A percentile compares a stretch with the other conserved stretches of the same genome.
phyloP scores from a whole-genome alignment of 1,284 basidiomycete species.

The Fomitopsis palustris region DNA sequence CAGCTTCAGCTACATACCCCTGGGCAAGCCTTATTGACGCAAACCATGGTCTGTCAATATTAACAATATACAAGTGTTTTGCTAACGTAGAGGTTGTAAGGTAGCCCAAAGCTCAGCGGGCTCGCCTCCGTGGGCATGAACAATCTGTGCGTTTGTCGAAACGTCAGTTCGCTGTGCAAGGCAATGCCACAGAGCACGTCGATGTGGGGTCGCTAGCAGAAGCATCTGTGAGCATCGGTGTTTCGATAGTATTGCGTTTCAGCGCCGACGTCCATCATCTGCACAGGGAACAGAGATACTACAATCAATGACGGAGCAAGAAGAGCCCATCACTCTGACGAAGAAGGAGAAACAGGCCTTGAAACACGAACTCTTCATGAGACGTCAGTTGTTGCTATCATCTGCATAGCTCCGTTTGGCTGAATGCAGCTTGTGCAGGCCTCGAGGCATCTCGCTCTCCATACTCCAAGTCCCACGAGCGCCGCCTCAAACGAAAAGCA shows the following conservation, averaged over 20 bases:
- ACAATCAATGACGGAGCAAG: conserved; percentile 25
- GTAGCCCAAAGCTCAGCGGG: conserved; percentile 59
- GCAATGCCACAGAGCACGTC: conserved; percentile 45
- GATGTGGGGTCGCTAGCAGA: conserved; percentile 36
- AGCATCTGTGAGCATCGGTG: conserved; percentile 16
- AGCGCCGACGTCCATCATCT: neutral
- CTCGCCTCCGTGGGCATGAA: conserved; percentile 43
- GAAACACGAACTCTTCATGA: conserved; percentile 66
- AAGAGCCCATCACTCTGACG: conserved; percentile 32
- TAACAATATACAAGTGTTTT: neutral
- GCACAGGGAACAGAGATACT: conserved; percentile 47
- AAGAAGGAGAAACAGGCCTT: conserved; percentile 71
- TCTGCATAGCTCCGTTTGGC: conserved; percentile 2
- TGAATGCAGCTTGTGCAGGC: conserved; percentile 35
- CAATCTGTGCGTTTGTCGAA: conserved; percentile 48
- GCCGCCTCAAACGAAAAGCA: conserved; percentile 68
- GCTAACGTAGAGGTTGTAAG: neutral
- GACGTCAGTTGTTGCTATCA: conserved; percentile 40
- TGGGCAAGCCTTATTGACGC: no score
- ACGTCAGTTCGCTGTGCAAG: conserved; percentile 46
- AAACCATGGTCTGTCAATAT: no score
- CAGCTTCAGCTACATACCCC: no score
- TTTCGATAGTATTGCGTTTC: neutral
- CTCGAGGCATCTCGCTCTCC: conserved; percentile 50
- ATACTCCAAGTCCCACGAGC: conserved; percentile 73